phyloP scores from a whole-genome alignment of 148 eudicot species.

The Nepenthes mirabilis region DNA sequence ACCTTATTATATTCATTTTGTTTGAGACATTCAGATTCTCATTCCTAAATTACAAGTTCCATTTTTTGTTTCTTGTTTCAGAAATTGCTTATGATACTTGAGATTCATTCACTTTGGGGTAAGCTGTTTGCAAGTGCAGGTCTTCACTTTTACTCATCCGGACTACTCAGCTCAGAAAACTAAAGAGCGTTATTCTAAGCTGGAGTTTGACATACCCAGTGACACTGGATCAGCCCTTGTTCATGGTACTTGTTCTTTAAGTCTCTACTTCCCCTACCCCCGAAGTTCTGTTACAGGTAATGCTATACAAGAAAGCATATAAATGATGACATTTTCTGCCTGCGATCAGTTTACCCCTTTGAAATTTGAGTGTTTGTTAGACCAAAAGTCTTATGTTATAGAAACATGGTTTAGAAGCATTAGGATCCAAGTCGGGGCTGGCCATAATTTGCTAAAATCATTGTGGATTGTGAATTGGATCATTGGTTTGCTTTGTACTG shows the following conservation, averaged over 20 bases:
- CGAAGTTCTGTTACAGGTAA: neutral
- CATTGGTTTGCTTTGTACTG: too few species aligned
- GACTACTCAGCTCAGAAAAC: constrained; percentile 35
- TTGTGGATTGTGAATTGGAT: too few species aligned
- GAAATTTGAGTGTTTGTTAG: too few species aligned
- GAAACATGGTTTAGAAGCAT: too few species aligned
- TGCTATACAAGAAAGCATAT: neutral
- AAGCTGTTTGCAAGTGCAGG: constrained; percentile 27
- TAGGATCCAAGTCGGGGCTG: too few species aligned
- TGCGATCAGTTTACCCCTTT: too few species aligned
- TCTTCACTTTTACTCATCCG: constrained; percentile 85
- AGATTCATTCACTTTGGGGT: neutral
- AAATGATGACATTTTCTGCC: neutral
- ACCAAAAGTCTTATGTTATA: too few species aligned
- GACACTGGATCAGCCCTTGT: constrained; percentile 87
- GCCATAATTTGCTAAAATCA: too few species aligned
- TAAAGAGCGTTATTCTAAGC: constrained; percentile 74
- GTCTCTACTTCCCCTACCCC: neutral
- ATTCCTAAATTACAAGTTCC: neutral
- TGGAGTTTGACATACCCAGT: constrained; percentile 58
- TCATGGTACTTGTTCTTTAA: constrained; percentile 49
- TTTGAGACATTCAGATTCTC: neutral
- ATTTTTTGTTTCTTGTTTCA: neutral
- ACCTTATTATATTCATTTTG: neutral
- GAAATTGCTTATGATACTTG: neutral